A percentile compares a stretch with the other conserved stretches of the same genome.
phyloP scores from a whole-genome alignment of 805 yeast genomes.

The Pichia gijzeniarum region DNA sequence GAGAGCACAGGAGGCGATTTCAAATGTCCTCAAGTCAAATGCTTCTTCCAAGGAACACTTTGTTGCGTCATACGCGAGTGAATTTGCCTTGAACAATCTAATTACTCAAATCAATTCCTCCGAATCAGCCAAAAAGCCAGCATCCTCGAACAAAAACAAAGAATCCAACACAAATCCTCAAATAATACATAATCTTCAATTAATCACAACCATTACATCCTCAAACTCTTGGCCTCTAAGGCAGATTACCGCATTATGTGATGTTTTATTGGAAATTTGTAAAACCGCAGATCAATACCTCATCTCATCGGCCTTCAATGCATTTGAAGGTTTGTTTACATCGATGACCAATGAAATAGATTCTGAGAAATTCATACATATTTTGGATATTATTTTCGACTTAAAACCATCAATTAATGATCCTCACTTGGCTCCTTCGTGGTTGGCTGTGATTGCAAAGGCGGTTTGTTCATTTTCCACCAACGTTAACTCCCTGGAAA shows the following conservation, averaged over 20 bases:
- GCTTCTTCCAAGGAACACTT: slow-evolving; percentile 76
- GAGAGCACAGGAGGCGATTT: slow-evolving; percentile 89
- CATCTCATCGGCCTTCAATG: slow-evolving; percentile 75
- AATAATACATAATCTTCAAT: slow-evolving; percentile 70
- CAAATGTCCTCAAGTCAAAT: slow-evolving; percentile 44
- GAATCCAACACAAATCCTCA: slow-evolving; percentile 41
- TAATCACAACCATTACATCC: slow-evolving; percentile 61
- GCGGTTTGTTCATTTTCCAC: slow-evolving; percentile 53
- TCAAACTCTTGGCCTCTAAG: slow-evolving; percentile 79
- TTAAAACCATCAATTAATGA: slow-evolving; percentile 80
- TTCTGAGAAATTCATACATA: slow-evolving; percentile 53
- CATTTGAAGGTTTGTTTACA: slow-evolving; percentile 73
- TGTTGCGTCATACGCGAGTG: slow-evolving; percentile 65
- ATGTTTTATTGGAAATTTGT: slow-evolving; percentile 64
- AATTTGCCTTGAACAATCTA: slow-evolving; percentile 54
- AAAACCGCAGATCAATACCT: slow-evolving; percentile 79
- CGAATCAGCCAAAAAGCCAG: slow-evolving; percentile 27
- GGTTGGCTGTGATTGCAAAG: slow-evolving; percentile 92
- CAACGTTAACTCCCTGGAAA: slow-evolving; percentile 40
- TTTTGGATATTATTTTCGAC: slow-evolving; percentile 66
- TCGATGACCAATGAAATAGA: slow-evolving; percentile 50
- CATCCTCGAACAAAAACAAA: slow-evolving; percentile 1
- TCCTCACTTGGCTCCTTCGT: slow-evolving; percentile 80
- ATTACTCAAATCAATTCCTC: slow-evolving; percentile 36
- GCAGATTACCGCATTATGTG: slow-evolving; percentile 68